Evolutionary conservation across 1,284 basidiomycete genomes (phyloP).

Genomic region (Boletellus dicymbophilus): DNA sequence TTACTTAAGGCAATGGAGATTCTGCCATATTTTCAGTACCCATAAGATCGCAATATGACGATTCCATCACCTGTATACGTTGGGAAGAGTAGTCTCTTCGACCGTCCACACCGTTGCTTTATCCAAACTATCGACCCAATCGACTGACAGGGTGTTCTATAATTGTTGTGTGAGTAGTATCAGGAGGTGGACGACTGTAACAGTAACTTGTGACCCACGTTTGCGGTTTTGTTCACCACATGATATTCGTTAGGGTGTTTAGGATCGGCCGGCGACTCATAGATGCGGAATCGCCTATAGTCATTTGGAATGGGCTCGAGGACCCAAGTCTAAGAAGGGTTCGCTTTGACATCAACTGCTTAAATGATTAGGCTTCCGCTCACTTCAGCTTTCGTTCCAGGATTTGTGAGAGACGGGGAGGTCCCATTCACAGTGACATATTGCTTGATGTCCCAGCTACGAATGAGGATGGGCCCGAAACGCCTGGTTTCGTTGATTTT

Average conservation of each 20-base stretch:
- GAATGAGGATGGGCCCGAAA: not conserved
- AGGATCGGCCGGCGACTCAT: not conserved
- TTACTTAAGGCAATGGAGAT: not conserved
- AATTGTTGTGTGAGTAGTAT: not conserved
- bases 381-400: not conserved
- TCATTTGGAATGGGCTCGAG: not conserved
- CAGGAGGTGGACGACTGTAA: not conserved
- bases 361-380: not conserved
- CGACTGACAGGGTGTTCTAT: not conserved
- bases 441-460: not conserved
- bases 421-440: not conserved
- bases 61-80: not conserved
- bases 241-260: not conserved
- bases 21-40: not conserved
- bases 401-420: not conserved
- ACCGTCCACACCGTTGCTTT: not conserved
- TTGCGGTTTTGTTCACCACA: not conserved
- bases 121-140: not conserved
- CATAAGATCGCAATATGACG: not conserved
- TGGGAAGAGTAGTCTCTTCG: not conserved
- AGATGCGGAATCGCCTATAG: not conserved
- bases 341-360: not conserved
- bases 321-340: not conserved
- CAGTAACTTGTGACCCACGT: not conserved
- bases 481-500: not conserved